A percentile compares a stretch with the other conserved stretches of the same genome.
These are phyloP conservation scores for Thuja plicata DNA, from an alignment of 83 land plant species.

Conservation along the genomic window DNA sequence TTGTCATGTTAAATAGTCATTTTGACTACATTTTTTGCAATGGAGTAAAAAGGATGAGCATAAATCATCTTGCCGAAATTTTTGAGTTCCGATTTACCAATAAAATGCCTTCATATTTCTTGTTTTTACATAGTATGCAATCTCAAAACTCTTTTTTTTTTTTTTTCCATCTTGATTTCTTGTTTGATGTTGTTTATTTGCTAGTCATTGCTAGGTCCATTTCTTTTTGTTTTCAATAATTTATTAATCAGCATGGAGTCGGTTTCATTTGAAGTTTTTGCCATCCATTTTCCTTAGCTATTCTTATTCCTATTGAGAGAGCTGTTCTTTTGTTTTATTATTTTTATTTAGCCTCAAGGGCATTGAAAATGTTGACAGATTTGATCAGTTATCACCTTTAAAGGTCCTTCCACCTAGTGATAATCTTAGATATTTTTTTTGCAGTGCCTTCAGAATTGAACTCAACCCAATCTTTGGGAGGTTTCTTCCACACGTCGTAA, in stretches of 20 bases:
- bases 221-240: neutral
- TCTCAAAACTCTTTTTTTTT: neutral
- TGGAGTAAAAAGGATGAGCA: neutral
- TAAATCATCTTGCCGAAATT: neutral
- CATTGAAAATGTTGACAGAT: neutral
- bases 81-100: neutral
- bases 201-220: neutral
- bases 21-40: neutral
- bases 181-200: neutral
- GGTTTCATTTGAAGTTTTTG: neutral
- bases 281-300: neutral
- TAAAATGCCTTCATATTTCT: neutral
- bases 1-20: neutral
- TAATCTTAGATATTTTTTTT: neutral
- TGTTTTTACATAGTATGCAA: neutral
- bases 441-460: neutral
- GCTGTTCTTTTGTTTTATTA: neutral
- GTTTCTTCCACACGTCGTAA: neutral
- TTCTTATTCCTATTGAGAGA: neutral
- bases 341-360: neutral
- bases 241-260: neutral
- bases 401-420: neutral
- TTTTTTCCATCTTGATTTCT: neutral
- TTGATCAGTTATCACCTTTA: neutral
- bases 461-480: neutral